Evolutionary conservation across 2,329 filamentous ascomycete species (phyloP).

Genomic region (Pseudofabraea citricarpa): DNA sequence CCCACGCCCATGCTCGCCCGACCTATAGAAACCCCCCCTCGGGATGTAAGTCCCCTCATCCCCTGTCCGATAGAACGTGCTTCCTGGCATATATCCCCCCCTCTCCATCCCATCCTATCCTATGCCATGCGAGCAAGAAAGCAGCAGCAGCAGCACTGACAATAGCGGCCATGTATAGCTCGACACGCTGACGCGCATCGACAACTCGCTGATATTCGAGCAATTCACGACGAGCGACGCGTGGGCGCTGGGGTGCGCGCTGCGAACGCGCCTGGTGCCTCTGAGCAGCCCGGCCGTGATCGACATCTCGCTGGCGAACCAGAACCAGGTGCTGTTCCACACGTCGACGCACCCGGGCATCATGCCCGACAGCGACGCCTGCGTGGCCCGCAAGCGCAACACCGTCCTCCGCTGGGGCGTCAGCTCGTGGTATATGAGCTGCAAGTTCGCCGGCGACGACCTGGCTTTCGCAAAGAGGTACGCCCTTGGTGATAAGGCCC

Average conservation of each 20-base stretch:
- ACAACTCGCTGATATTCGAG: slow-evolving; percentile 24
- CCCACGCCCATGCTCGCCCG: too few relatives aligned
- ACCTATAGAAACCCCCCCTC: too few relatives aligned
- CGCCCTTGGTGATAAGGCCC: slow-evolving; percentile 51
- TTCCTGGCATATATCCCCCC: too few relatives aligned
- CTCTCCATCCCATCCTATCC: too few relatives aligned
- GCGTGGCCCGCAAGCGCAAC: slow-evolving; percentile 66
- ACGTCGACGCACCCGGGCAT: slow-evolving; percentile 61
- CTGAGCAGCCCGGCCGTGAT: slow-evolving; percentile 53
- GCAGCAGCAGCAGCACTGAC: too few relatives aligned
- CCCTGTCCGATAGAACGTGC: too few relatives aligned
- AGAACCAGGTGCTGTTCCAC: slow-evolving; percentile 64
- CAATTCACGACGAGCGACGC: slow-evolving; percentile 60
- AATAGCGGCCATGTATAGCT: slow-evolving; percentile 16
- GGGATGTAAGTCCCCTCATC: too few relatives aligned
- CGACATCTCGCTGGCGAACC: slow-evolving; percentile 57
- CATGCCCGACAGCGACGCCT: slow-evolving; percentile 65
- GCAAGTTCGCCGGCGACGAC: slow-evolving; percentile 63
- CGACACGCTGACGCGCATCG: slow-evolving; percentile 24
- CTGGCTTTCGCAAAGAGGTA: slow-evolving; percentile 59
- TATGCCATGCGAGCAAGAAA: too few relatives aligned
- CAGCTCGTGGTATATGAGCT: slow-evolving; percentile 67
- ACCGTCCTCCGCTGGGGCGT: slow-evolving; percentile 67
- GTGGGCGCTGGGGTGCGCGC: slow-evolving; percentile 58
- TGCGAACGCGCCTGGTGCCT: slow-evolving; percentile 57